phyloP scores from a whole-genome alignment of 768 basidiomycete genomes.

The Hericium erinaceus region DNA sequence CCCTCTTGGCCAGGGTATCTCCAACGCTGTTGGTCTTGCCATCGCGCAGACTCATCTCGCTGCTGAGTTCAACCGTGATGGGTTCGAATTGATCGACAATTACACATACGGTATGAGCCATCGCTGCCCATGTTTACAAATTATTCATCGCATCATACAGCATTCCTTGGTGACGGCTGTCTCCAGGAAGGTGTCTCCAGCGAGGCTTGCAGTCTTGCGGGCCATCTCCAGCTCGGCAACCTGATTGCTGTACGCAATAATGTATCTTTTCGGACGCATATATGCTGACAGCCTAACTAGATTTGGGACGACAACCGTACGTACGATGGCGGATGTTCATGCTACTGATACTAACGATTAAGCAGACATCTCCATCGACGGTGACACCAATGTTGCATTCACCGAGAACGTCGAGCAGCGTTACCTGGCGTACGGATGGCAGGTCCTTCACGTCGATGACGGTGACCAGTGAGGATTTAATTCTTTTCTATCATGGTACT shows the following conservation, averaged over 20 bases:
- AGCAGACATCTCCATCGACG: constrained; percentile 91
- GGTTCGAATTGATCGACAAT: constrained; percentile 75
- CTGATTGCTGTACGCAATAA: constrained; percentile 67
- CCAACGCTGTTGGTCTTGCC: constrained; percentile 88
- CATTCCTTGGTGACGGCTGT: constrained; percentile 92
- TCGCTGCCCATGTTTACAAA: neutral
- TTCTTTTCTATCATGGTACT: neutral
- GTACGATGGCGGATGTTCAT: constrained; percentile 19
- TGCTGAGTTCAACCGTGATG: constrained; percentile 84
- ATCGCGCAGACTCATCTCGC: constrained; percentile 88
- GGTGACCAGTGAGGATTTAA: constrained; percentile 58
- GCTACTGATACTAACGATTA: constrained; percentile 6
- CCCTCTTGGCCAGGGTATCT: constrained; percentile 91
- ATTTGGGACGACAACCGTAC: constrained; percentile 94
- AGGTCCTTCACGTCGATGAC: constrained; percentile 75
- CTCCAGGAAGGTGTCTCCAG: constrained; percentile 94
- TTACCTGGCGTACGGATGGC: constrained; percentile 90
- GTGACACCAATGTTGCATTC: constrained; percentile 85
- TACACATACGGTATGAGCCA: constrained; percentile 66
- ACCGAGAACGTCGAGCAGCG: constrained; percentile 88
- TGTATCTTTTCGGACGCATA: constrained; percentile 4
- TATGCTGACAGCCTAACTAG: constrained; percentile 28
- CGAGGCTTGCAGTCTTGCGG: constrained; percentile 88
- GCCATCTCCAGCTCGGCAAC: constrained; percentile 90
- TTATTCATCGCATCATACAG: constrained; percentile 27